Evolutionary conservation across 495 filamentous ascomycete species (phyloP), one percentile per base, ranked within the genome.

Genomic region (Niebla homalea): DNA sequence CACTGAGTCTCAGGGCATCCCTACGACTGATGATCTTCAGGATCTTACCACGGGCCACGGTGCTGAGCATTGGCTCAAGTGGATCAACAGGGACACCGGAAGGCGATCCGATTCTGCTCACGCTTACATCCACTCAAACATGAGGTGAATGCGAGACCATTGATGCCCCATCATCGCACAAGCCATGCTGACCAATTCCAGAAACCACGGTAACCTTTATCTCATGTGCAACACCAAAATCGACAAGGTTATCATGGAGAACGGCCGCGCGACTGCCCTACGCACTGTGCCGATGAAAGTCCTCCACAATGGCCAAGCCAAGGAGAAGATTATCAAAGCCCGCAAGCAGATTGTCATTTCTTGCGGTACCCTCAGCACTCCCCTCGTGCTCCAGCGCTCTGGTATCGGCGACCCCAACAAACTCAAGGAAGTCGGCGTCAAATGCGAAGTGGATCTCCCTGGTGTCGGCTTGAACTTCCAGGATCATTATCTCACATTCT

Each of bases 381-480:
- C 85, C 6, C 65, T 87, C 10, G 81, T 90, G 45, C 79, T 90
- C 4, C 84, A 90, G 67, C 72, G 85, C 41, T 85, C 79, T 50
- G 80, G 81, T 52, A 77, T 85, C 42, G 71, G 65, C 48, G 78
- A 88, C 63, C 76, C 84, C n/a, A 72, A 81, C 62, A 88, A 85
- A 65, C 73, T 90, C 19, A 77, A 74, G 49, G 70, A 70, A 35
- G 83, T 72, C 23, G 83, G 85, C 10, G 79, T 89, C 49, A 68
- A 81, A 67, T 83, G 83, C 16, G 66, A 85, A 15, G 75, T 88
- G 50, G 74, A 90, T 56, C 77, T 89, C n/a, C 85, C 85, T 0
- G 85, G 85, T 36, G 84, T 90, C 45, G 85, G 84, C 49, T 71
- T 81, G 26, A 89, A 89, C 65, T 89, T 87, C 74, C 85, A 89